A percentile compares a stretch with the other conserved stretches of the same genome.
phyloP scores from a whole-genome alignment of 495 filamentous ascomycete species.

The Neurospora sp. region DNA sequence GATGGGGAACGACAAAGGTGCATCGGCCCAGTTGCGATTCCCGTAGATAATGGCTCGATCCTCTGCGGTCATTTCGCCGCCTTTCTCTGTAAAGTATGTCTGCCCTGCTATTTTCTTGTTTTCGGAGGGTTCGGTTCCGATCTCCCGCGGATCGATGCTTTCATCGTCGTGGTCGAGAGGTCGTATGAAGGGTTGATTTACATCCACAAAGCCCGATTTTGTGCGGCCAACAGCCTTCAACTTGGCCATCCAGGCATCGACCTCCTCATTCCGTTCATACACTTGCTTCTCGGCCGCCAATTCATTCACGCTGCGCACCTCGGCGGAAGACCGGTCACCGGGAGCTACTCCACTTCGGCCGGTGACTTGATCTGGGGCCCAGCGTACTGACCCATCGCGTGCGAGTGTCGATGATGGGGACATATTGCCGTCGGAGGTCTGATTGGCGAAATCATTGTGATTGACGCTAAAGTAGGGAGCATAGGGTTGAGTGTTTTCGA shows the following conservation, averaged over 20 bases:
- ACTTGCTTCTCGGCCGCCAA: conserved; percentile 21
- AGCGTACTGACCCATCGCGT: conserved; percentile 28
- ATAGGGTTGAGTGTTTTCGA: conserved; percentile 14
- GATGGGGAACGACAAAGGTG: conserved; percentile 33
- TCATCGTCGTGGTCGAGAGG: conserved; percentile 16
- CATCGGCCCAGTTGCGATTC: conserved; percentile 38
- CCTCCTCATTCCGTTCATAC: conserved; percentile 30
- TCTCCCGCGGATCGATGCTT: conserved; percentile 27
- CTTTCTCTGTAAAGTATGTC: conserved; percentile 32
- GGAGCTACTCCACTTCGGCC: conserved; percentile 36
- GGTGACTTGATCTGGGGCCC: conserved; percentile 24
- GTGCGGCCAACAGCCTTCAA: neutral
- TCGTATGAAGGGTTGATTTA: neutral
- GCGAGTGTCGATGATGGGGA: neutral
- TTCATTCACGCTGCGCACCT: conserved; percentile 33
- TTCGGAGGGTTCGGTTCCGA: conserved; percentile 24
- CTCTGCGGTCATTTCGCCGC: conserved; percentile 28
- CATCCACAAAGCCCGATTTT: neutral
- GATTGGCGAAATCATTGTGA: neutral
- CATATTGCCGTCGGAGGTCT: conserved; percentile 3
- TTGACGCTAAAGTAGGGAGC: neutral
- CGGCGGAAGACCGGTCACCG: conserved; percentile 24
- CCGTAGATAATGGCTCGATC: conserved; percentile 37
- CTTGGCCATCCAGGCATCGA: conserved; percentile 30
- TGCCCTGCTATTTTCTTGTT: conserved; percentile 26